phyloP scores from a whole-genome alignment of 768 basidiomycete species.

The Cystofilobasidium ferigula region DNA sequence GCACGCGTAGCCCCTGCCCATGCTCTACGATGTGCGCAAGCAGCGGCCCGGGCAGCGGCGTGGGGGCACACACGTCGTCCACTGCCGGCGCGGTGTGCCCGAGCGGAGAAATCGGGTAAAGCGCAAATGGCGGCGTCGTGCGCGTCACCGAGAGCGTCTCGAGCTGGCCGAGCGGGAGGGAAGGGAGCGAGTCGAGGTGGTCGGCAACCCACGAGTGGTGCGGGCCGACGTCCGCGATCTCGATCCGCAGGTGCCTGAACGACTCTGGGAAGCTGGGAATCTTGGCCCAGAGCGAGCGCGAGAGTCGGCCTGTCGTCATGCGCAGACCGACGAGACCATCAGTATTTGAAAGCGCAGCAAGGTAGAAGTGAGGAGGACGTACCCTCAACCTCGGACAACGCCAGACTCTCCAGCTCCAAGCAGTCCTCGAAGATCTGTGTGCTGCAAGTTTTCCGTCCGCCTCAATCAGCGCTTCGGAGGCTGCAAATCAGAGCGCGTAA shows the following conservation, averaged over 20 bases:
- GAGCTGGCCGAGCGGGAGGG: constrained; percentile 1
- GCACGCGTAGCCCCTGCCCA: neutral
- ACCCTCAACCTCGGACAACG: constrained; percentile 22
- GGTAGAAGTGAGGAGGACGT: neutral
- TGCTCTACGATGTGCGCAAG: neutral
- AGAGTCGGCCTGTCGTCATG: constrained; percentile 23
- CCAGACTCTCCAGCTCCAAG: constrained; percentile 13
- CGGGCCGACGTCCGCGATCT: constrained; percentile 22
- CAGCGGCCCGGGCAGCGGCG: constrained; percentile 6
- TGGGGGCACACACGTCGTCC: constrained; percentile 6
- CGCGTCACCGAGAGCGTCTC: constrained; percentile 15
- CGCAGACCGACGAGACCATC: too few relatives aligned
- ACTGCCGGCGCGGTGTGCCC: constrained; percentile 3
- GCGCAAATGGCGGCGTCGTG: constrained; percentile 15
- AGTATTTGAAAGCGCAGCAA: neutral
- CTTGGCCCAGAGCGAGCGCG: constrained; percentile 13
- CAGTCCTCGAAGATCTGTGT: constrained; percentile 5
- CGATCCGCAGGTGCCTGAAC: constrained; percentile 15
- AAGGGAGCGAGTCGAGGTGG: constrained; percentile 7
- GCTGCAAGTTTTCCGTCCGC: constrained; percentile 1
- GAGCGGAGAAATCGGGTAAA: constrained; percentile 15
- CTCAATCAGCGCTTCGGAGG: neutral
- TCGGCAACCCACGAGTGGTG: constrained; percentile 23
- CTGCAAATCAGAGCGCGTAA: neutral
- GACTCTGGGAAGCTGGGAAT: constrained; percentile 12